These are phyloP conservation scores for Asterella californica DNA, from an alignment of 225 moss, liverwort and hornwort species.

Conservation along the genomic window DNA sequence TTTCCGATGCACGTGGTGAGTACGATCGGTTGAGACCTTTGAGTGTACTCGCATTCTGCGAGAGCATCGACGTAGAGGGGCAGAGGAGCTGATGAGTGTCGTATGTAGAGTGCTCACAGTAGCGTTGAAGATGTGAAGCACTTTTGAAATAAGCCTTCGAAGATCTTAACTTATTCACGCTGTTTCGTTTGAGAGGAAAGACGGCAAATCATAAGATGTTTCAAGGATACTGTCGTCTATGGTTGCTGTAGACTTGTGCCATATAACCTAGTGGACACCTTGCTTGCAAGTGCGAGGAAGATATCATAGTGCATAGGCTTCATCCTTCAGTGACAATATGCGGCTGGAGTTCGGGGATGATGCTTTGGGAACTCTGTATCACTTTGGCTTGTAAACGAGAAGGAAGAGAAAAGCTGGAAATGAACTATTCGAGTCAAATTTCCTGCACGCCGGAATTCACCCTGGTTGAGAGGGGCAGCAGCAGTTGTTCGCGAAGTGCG, in stretches of 20 bases:
- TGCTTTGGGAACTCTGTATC: neutral
- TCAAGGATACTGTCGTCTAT: neutral
- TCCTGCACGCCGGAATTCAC: too few relatives aligned
- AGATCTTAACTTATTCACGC: neutral
- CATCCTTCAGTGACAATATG: neutral
- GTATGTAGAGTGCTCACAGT: neutral
- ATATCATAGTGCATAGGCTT: too few relatives aligned
- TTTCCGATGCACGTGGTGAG: neutral
- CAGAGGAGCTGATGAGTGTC: neutral
- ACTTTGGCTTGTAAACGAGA: neutral
- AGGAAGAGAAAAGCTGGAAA: neutral
- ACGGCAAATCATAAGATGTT: neutral
- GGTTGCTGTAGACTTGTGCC: neutral
- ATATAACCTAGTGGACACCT: neutral
- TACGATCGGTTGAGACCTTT: neutral
- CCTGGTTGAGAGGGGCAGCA: too few relatives aligned
- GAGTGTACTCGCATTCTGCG: neutral
- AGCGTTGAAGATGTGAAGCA: neutral
- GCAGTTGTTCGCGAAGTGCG: too few relatives aligned
- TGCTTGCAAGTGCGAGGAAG: neutral
- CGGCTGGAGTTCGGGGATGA: neutral
- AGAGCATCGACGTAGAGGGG: neutral
- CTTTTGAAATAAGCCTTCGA: neutral
- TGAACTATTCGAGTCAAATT: neutral
- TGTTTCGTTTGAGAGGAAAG: neutral